Evolutionary conservation across 192 early-diverging fungal species (phyloP).

Genomic region (Piromyces finnis): DNA sequence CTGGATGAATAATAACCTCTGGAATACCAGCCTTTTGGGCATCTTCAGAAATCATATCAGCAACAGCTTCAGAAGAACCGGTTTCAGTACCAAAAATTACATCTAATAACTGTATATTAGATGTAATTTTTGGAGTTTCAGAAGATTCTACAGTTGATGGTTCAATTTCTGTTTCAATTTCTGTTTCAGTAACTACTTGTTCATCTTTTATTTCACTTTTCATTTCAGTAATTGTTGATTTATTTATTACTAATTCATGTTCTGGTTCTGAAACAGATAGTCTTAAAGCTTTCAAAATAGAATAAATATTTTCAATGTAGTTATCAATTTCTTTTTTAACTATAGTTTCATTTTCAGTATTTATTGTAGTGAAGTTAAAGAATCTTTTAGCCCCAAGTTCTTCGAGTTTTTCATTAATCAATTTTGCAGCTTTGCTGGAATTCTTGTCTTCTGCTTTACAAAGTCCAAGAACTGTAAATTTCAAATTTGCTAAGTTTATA

Average conservation of each 20-base stretch:
- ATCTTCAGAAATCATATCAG: background rate
- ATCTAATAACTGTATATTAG: background rate
- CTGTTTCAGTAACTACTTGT: background rate
- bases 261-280: background rate
- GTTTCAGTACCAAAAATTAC: background rate
- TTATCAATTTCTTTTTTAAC: background rate
- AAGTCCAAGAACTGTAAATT: slow-evolving; percentile 70
- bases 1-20: background rate
- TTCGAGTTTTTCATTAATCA: background rate
- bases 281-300: background rate
- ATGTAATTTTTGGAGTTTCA: background rate
- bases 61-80: background rate
- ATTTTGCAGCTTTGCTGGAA: background rate
- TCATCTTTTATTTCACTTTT: too few species aligned
- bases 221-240: too few species aligned
- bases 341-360: background rate
- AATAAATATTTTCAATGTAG: background rate
- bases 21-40: background rate
- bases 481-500: slow-evolving; percentile 42
- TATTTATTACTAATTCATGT: background rate
- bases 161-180: too few species aligned
- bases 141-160: background rate
- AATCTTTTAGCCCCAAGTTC: background rate
- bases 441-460: slow-evolving; percentile 43
- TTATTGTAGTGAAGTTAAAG: background rate